Conservation (phyloP, 257 asterid species). For the Coffea canephora region DNA sequence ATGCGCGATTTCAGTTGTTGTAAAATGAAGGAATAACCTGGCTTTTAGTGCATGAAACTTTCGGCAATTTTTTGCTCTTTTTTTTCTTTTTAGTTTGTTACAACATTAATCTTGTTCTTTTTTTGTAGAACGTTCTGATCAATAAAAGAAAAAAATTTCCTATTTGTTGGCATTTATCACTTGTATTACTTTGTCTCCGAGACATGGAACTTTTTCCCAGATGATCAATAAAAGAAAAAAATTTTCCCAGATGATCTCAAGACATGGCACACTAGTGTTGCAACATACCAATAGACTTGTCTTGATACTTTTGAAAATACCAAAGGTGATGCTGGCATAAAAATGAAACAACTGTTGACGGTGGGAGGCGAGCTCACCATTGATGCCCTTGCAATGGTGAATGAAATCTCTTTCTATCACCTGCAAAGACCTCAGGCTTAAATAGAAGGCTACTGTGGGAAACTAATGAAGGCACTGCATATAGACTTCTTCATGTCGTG, state of each 20-base stretch:
- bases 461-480: constrained; percentile 17
- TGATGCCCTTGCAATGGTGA: constrained; percentile 59
- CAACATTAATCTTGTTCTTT: not conserved
- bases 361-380: constrained; percentile 46
- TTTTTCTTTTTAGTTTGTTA: not conserved
- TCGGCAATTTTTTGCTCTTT: not conserved
- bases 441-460: constrained; percentile 29
- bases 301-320: constrained; percentile 59
- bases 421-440: constrained; percentile 29
- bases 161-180: not conserved
- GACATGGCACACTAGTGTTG: constrained; percentile 74
- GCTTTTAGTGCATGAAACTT: not conserved
- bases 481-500: constrained; percentile 38
- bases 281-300: constrained; percentile 62
- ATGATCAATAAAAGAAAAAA: too few species aligned
- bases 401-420: constrained; percentile 35
- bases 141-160: not conserved
- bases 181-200: not conserved
- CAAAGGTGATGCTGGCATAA: constrained; percentile 52
- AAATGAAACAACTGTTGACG: constrained; percentile 40
- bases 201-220: not conserved
- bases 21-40: not conserved
- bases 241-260: constrained; percentile 40
- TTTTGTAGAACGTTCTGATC: not conserved
- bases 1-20: not conserved